Evolutionary conservation across 371 early-diverging fungal genomes (phyloP).

Genomic region (Globomyces sp.): DNA sequence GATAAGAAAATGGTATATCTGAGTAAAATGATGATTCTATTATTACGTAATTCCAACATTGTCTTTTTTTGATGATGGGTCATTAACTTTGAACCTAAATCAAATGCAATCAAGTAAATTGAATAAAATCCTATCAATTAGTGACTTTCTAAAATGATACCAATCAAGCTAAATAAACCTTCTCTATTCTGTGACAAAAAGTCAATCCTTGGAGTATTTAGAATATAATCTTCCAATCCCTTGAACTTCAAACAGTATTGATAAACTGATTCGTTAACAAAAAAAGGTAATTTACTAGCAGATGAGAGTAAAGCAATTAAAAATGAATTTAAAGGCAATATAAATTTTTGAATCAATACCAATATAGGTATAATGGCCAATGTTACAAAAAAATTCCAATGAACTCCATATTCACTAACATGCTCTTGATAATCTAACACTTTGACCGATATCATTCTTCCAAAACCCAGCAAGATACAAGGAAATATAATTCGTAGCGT

Average conservation of each 20-base stretch:
- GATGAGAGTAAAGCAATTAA: constrained; percentile 41
- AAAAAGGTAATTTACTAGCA: constrained; percentile 48
- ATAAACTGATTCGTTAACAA: constrained; percentile 22
- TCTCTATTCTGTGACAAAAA: constrained; percentile 88
- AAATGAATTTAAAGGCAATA: constrained; percentile 58
- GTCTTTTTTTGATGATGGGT: background rate
- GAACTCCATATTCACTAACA: constrained; percentile 93
- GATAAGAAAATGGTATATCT: background rate
- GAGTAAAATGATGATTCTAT: constrained; percentile 24
- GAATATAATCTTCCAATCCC: constrained; percentile 72
- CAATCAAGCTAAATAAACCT: constrained; percentile 80
- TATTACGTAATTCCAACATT: background rate
- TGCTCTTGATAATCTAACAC: constrained; percentile 91
- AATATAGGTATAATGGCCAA: constrained; percentile 81
- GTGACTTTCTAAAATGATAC: constrained; percentile 33
- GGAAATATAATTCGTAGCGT: constrained; percentile 45
- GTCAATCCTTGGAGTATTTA: constrained; percentile 68
- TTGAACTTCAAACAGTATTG: constrained; percentile 15
- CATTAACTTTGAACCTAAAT: constrained; percentile 27
- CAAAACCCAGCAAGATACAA: constrained; percentile 69
- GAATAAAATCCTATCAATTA: constrained; percentile 66
- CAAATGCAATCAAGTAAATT: constrained; percentile 61
- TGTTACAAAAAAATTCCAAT: constrained; percentile 98
- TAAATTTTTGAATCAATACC: constrained; percentile 20
- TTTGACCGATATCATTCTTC: constrained; percentile 70